Evolutionary conservation across 2,329 filamentous ascomycete genomes (phyloP).

Genomic region (Colletotrichum limetticola): DNA sequence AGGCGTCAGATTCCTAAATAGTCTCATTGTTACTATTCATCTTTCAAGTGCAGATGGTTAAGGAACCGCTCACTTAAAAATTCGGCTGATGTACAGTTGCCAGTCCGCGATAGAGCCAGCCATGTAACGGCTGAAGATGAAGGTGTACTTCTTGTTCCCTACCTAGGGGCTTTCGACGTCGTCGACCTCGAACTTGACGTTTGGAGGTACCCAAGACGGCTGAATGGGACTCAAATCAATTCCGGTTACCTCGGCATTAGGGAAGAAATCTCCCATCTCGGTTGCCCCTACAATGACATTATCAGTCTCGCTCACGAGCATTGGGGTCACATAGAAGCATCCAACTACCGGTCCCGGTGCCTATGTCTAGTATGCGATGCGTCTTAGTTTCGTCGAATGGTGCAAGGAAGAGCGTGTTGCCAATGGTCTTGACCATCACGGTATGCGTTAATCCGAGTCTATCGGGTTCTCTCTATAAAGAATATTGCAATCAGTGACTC

Average conservation of each 20-base stretch:
- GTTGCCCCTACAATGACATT: conserved; percentile 4
- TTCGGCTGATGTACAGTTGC: neutral
- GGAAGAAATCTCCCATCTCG: neutral
- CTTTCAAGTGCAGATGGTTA: accelerated
- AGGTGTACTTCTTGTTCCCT: conserved; percentile 46
- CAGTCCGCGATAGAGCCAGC: conserved; percentile 11
- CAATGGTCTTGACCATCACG: conserved; percentile 1
- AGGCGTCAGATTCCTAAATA: conserved; percentile 44
- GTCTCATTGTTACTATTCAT: neutral
- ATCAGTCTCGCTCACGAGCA: neutral
- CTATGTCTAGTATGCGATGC: conserved; percentile 63
- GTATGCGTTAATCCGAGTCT: conserved; percentile 4
- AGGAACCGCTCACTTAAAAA: neutral
- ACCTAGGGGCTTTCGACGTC: conserved; percentile 66
- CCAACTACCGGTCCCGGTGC: conserved; percentile 71
- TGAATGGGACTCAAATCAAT: conserved; percentile 23
- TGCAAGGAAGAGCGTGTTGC: conserved; percentile 12
- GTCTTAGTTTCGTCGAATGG: conserved; percentile 9
- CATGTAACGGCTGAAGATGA: conserved; percentile 41
- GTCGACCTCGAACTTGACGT: conserved; percentile 73
- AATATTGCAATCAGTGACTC: neutral
- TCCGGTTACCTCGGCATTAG: conserved; percentile 4
- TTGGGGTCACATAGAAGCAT: neutral
- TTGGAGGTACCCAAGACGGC: conserved; percentile 61
- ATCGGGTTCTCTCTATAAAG: conserved; percentile 4